Percentiles rank a stretch among this genome's conserved stretches.
Conservation (phyloP, 495 filamentous ascomycete genomes). For the Xylaria curta region DNA sequence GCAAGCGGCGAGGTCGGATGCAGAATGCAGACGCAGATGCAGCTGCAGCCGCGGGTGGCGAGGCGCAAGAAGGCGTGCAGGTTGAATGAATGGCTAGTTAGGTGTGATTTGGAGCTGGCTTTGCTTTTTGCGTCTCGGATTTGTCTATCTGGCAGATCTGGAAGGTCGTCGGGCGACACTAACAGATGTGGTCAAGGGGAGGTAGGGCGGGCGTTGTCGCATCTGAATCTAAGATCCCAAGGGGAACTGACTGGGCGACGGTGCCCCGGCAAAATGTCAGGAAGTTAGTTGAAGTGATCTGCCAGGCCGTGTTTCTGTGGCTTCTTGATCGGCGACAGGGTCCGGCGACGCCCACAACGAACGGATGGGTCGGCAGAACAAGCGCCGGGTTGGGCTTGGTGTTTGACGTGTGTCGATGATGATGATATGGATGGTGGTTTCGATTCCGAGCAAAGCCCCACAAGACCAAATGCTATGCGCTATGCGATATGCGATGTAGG, state of each 20-base stretch:
- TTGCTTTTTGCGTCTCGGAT: not conserved
- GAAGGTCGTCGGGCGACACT: not conserved
- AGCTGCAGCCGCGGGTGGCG: constrained; percentile 15
- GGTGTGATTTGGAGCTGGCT: not conserved
- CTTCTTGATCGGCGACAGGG: constrained; percentile 37
- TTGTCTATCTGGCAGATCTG: not conserved
- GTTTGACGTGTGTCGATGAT: constrained; percentile 17
- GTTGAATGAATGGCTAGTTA: no score
- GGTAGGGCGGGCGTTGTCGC: constrained; percentile 36
- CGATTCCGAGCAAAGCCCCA: constrained; percentile 14
- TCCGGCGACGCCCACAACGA: constrained; percentile 24
- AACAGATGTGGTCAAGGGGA: not conserved
- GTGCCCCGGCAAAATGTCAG: constrained; percentile 7
- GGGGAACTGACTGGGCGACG: constrained; percentile 1
- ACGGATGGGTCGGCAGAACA: constrained; percentile 25
- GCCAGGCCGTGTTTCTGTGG: constrained; percentile 34
- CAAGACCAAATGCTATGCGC: constrained; percentile 9
- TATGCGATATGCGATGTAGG: no score
- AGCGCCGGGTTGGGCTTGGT: constrained; percentile 16
- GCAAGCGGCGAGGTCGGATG: not conserved
- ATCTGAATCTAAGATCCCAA: constrained; percentile 24
- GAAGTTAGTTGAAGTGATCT: constrained; percentile 8
- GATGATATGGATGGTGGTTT: not conserved
- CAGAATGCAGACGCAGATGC: constrained; percentile 23
- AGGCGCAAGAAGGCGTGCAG: not conserved